A percentile compares a stretch with the other conserved stretches of the same genome.
These are phyloP conservation scores for Aureobasidium leucospermi DNA, from an alignment of 2,329 filamentous ascomycete genomes.

Conservation along the genomic window DNA sequence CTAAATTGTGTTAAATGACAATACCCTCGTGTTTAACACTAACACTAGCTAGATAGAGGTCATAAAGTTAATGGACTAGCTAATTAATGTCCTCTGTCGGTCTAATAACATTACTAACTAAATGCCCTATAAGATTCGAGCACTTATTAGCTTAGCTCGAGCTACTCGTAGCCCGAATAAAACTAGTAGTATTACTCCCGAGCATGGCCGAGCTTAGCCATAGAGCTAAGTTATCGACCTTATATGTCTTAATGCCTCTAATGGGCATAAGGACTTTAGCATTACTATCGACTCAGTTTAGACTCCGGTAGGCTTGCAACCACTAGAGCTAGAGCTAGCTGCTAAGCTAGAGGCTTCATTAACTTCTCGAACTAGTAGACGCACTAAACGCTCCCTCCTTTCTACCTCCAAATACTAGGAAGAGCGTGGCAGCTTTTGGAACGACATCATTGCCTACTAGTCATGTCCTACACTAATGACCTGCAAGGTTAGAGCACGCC, in stretches of 20 bases:
- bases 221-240: background rate
- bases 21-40: background rate
- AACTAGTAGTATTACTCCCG: background rate
- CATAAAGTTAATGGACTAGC: background rate
- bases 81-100: background rate
- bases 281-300: background rate
- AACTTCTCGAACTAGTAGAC: background rate
- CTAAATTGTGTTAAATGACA: background rate
- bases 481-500: background rate
- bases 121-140: background rate
- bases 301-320: background rate
- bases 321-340: background rate
- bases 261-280: background rate
- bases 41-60: background rate
- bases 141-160: background rate
- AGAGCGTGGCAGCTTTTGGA: background rate
- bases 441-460: background rate
- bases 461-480: background rate
- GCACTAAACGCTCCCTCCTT: background rate
- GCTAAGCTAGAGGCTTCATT: background rate
- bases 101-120: background rate
- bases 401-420: background rate
- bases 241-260: background rate
- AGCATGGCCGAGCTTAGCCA: background rate
- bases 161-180: background rate